A percentile compares a stretch with the other conserved stretches of the same genome.
Conservation (phyloP, 106 monocot genomes). For the Triglochin maritima region DNA sequence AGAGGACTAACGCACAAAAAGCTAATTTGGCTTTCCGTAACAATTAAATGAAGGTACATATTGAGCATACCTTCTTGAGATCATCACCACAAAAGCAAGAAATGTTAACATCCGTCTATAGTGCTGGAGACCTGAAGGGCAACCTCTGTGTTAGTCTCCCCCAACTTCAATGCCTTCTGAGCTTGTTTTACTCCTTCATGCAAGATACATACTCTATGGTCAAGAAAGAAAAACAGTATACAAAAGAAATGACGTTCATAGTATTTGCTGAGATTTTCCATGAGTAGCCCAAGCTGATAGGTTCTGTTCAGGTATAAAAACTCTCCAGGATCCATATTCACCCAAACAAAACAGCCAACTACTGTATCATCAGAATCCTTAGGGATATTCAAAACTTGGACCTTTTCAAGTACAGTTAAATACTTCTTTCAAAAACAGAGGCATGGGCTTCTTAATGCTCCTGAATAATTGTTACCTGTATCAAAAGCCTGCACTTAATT, state of each 20-base stretch:
- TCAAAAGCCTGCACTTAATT: no score
- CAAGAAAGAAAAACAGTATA: no score
- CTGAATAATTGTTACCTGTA: not conserved
- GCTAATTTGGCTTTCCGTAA: no score
- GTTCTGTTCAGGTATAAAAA: constrained; percentile 8
- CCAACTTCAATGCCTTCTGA: constrained; percentile 37
- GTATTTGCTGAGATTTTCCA: no score
- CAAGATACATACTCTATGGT: no score
- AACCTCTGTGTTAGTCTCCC: constrained; percentile 41
- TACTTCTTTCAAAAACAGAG: constrained; percentile 42
- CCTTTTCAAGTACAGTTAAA: constrained; percentile 56
- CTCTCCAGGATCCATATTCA: constrained; percentile 54
- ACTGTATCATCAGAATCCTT: constrained; percentile 65
- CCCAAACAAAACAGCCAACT: constrained; percentile 68
- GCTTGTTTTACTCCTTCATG: constrained; percentile 44
- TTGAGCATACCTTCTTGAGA: constrained; percentile 55
- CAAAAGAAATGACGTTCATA: no score
- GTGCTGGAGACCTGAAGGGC: constrained; percentile 44
- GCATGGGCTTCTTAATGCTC: constrained; percentile 35
- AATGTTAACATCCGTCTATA: constrained; percentile 48
- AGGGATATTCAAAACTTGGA: constrained; percentile 43
- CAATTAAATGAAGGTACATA: not conserved
- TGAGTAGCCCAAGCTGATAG: no score
- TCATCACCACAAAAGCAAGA: constrained; percentile 70
- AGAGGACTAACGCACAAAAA: no score